phyloP scores from a whole-genome alignment of 257 asterid species.

The Linaria vulgaris region DNA sequence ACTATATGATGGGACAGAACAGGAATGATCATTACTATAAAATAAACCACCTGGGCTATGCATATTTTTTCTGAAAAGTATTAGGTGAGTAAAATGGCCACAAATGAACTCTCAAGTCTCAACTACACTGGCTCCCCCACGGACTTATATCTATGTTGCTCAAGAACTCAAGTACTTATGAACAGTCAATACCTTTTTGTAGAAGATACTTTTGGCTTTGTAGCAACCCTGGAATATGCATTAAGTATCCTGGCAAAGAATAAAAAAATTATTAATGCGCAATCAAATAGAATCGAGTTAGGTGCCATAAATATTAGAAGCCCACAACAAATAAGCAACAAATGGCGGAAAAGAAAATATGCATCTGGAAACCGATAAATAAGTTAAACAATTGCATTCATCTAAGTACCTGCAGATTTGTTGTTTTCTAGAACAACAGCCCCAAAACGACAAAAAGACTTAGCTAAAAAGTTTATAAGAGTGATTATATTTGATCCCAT shows the following conservation, averaged over 20 bases:
- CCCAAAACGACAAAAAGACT: background rate
- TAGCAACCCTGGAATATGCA: slow-evolving; percentile 75
- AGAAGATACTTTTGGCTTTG: slow-evolving; percentile 58
- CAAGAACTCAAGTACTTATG: slow-evolving; percentile 2
- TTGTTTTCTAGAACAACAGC: background rate
- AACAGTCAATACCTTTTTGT: slow-evolving; percentile 53
- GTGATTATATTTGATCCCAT: background rate
- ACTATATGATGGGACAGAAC: background rate
- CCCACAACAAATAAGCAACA: background rate
- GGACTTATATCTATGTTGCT: background rate
- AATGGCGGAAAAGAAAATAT: slow-evolving; percentile 5
- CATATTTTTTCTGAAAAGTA: background rate
- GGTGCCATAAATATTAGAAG: background rate
- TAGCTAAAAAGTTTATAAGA: background rate
- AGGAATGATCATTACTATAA: slow-evolving; percentile 3
- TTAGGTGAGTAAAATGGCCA: background rate
- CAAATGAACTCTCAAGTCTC: background rate
- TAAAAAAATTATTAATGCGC: slow-evolving; percentile 21
- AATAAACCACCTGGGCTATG: background rate
- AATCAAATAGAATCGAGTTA: slow-evolving; percentile 1
- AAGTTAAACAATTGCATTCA: background rate
- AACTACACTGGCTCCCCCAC: background rate
- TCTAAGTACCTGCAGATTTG: background rate
- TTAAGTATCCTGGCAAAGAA: slow-evolving; percentile 60
- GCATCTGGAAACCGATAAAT: background rate